A percentile compares a stretch with the other conserved stretches of the same genome.
phyloP scores from a whole-genome alignment of 2,329 filamentous ascomycete species.

The Epichloe festucae region DNA sequence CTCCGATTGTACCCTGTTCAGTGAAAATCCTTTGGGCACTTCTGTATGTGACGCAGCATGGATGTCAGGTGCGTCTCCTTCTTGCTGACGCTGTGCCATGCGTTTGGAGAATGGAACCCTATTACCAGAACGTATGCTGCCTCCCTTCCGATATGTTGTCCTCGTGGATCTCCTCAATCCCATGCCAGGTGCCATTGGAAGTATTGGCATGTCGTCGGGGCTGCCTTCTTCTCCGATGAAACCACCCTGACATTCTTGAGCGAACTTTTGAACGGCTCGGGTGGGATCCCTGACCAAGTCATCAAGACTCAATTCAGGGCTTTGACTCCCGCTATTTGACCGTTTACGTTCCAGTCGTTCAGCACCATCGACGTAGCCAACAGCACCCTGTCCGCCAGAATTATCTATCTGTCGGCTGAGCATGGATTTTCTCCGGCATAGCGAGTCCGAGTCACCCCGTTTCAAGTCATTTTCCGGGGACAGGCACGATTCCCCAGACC shows the following conservation, averaged over 20 bases:
- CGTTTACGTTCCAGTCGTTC: conserved; percentile 64
- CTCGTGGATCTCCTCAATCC: conserved; percentile 80
- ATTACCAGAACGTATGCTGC: conserved; percentile 71
- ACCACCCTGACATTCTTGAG: conserved; percentile 39
- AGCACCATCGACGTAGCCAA: conserved; percentile 70
- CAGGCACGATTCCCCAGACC: conserved; percentile 60
- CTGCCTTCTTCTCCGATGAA: conserved; percentile 27
- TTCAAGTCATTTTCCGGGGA: conserved; percentile 38
- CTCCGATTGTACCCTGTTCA: conserved; percentile 58
- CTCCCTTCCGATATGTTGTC: conserved; percentile 77
- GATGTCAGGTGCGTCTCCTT: conserved; percentile 33
- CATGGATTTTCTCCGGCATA: conserved; percentile 89
- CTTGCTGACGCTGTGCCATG: conserved; percentile 46
- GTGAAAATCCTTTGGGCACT: conserved; percentile 34
- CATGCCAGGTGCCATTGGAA: conserved; percentile 64
- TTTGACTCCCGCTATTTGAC: conserved; percentile 42
- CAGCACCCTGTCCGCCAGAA: conserved; percentile 40
- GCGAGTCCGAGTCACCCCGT: conserved; percentile 41
- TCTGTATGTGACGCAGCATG: conserved; percentile 25
- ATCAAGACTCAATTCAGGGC: conserved; percentile 59
- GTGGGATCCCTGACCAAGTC: conserved; percentile 71
- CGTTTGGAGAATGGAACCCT: conserved; percentile 64
- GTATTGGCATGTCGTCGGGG: conserved; percentile 69
- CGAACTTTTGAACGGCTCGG: conserved; percentile 55
- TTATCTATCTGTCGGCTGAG: conserved; percentile 82